phyloP scores from a whole-genome alignment of 345 rosid genomes.

The Heritiera fomes region DNA sequence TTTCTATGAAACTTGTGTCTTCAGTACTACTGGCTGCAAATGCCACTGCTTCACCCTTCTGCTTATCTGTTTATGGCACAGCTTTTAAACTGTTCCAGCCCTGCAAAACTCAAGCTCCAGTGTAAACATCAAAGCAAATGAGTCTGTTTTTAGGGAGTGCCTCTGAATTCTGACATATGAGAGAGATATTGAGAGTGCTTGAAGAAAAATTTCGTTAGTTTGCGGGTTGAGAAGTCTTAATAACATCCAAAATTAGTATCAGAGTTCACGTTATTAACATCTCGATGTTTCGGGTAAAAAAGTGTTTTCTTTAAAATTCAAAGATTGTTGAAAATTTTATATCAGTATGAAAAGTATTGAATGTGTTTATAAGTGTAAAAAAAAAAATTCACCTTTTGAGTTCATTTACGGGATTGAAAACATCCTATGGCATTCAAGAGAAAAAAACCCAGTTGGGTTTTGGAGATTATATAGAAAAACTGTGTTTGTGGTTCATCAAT shows the following conservation, averaged over 20 bases:
- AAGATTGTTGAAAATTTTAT: no score
- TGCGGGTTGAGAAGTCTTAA: no score
- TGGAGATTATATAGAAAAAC: not conserved
- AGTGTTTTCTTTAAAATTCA: no score
- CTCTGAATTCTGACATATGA: not conserved
- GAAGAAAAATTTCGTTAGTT: no score
- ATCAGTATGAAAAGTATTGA: no score
- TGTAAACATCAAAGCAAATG: not conserved
- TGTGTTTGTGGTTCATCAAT: not conserved
- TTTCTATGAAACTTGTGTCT: not conserved
- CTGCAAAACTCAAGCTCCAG: slow-evolving; percentile 6
- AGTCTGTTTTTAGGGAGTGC: not conserved
- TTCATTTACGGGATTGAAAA: no score
- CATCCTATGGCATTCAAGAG: no score
- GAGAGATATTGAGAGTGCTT: not conserved
- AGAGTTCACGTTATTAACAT: no score
- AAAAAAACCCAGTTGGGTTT: not conserved
- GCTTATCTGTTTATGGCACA: not conserved
- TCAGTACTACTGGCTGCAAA: slow-evolving; percentile 8
- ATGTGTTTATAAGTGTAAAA: no score
- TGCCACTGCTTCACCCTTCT: slow-evolving; percentile 12
- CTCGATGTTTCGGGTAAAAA: no score
- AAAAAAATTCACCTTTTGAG: no score
- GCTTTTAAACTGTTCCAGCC: not conserved
- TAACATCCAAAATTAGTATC: no score